Conservation (phyloP, 2,329 filamentous ascomycete species). For the Thelonectria blattea region DNA sequence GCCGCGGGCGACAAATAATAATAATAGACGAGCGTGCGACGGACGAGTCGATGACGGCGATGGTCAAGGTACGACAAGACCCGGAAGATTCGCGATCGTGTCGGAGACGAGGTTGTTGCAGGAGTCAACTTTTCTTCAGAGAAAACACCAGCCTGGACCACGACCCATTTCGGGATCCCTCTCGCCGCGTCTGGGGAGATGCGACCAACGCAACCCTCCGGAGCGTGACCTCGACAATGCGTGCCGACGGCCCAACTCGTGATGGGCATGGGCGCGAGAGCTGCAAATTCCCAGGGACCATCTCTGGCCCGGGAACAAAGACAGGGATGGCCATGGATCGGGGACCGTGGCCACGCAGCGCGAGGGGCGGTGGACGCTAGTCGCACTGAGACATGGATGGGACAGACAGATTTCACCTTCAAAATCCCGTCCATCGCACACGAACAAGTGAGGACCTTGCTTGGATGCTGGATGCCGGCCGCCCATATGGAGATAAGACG, state of each 20-base stretch:
- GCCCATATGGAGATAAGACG: not conserved
- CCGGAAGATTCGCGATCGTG: conserved; percentile 6
- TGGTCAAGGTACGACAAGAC: not conserved
- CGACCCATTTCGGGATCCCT: conserved; percentile 11
- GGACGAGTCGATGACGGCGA: conserved; percentile 3
- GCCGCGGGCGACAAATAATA: conserved; percentile 5
- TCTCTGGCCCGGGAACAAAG: conserved; percentile 2
- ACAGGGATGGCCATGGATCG: conserved; percentile 31
- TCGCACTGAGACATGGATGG: conserved; percentile 37
- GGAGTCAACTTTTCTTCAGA: conserved; percentile 7
- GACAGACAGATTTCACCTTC: conserved; percentile 24
- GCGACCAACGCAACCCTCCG: conserved; percentile 18
- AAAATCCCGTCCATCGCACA: conserved; percentile 11
- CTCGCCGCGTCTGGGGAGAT: conserved; percentile 20
- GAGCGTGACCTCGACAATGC: conserved; percentile 32
- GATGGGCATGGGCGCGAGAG: conserved; percentile 23
- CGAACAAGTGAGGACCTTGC: conserved; percentile 15
- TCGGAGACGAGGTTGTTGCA: conserved; percentile 3
- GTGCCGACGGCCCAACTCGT: conserved; percentile 28
- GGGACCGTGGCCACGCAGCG: conserved; percentile 23
- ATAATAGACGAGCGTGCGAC: not conserved
- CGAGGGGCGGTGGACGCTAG: conserved; percentile 33
- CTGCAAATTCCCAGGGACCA: conserved; percentile 15
- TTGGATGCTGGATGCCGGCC: not conserved
- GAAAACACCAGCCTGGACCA: conserved; percentile 18